These are phyloP conservation scores for Lipomyces lipofer DNA, from an alignment of 805 yeast genomes.

Conservation along the genomic window DNA sequence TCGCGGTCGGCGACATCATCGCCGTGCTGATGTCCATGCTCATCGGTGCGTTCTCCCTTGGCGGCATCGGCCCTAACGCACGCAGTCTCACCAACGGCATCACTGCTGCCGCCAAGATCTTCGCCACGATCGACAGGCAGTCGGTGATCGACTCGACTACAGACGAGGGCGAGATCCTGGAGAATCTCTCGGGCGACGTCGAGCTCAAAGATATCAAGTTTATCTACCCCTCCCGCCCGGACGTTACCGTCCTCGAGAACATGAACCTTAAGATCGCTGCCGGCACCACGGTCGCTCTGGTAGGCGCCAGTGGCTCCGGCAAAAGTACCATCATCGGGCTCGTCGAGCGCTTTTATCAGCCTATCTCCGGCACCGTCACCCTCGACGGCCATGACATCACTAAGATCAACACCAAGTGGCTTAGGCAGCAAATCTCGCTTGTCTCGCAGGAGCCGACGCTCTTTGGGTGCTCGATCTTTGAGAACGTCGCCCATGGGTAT, in stretches of 20 bases:
- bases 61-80: conserved; percentile 44
- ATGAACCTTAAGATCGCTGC: conserved; percentile 79
- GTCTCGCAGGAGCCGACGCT: conserved; percentile 97
- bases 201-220: conserved; percentile 80
- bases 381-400: conserved; percentile 84
- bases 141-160: conserved; percentile 40
- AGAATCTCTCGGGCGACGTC: conserved; percentile 58
- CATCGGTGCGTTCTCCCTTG: conserved; percentile 43
- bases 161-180: conserved; percentile 33
- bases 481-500: conserved; percentile 79
- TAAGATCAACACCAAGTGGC: conserved; percentile 68
- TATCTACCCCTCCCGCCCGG: conserved; percentile 77
- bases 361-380: conserved; percentile 66
- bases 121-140: conserved; percentile 45
- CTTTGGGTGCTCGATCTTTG: conserved; percentile 81
- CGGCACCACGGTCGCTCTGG: conserved; percentile 89
- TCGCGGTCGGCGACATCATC: conserved; percentile 40
- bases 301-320: conserved; percentile 94
- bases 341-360: conserved; percentile 86
- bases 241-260: conserved; percentile 75
- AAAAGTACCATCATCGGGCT: conserved; percentile 85
- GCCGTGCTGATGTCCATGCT: conserved; percentile 37
- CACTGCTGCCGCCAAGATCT: conserved; percentile 43
- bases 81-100: conserved; percentile 41
- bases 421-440: conserved; percentile 76